Evolutionary conservation across 108 stramenopile species (phyloP), one percentile per base, ranked within the genome.

Genomic region (Heterococcus sp.): DNA sequence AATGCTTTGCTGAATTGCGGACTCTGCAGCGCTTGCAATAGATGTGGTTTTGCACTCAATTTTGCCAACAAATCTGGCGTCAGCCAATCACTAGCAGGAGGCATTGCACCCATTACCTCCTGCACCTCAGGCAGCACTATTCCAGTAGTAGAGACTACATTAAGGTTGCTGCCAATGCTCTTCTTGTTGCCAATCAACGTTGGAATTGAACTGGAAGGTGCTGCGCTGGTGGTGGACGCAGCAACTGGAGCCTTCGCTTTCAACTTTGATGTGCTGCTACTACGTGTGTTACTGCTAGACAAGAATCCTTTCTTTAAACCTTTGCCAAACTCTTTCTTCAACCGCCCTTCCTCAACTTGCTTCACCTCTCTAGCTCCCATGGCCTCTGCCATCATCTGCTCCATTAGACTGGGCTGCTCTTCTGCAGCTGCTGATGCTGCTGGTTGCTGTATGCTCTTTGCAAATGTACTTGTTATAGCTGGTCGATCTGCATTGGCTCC

Each of bases 361-460:
- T 14, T 8, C 46, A 58, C 14, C 46, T 8, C 46, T 58, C 46
- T 14, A 21, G 79, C 79, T 1, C 37, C 35, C 72, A 37, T 73
- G 11, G 79, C 79, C 34, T 80, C 79, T 37, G 26, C 79, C 79
- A 80, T 73, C 79, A 80, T 80, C 79, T 80, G 79, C 72, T 80
- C 79, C 79, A 80, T 80, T 65, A 80, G 38, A 33, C 46, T 80
- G 63, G 72, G 72, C 5, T 66, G 72, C 26, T 63, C 31, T 72
- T 29, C 46, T 58, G 46, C 8, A 58, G 46, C 46, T 58, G 46
- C 46, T 8, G 46, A 8, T n/a, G n/a, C n/a, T n/a, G n/a, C n/a
- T n/a, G n/a, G n/a, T n/a, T n/a, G n/a, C n/a, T n/a, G n/a, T n/a
- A n/a, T n/a, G n/a, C n/a, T n/a, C n/a, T n/a, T n/a, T 8, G 46